A percentile compares a stretch with the other conserved stretches of the same genome.
These are phyloP conservation scores for Spathaspora hagerdaliae DNA, from an alignment of 805 yeast species.

Conservation along the genomic window DNA sequence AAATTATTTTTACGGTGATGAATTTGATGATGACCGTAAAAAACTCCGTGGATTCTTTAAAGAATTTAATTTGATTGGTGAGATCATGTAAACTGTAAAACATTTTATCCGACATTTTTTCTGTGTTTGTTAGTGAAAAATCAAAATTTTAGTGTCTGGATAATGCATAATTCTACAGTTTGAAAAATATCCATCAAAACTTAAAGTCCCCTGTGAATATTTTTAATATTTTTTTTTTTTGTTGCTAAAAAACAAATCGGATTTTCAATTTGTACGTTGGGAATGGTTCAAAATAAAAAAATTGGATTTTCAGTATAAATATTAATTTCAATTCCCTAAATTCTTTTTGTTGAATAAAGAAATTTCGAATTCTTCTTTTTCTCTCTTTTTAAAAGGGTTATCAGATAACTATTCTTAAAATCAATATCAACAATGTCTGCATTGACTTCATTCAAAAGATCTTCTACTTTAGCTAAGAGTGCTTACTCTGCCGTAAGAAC, in stretches of 20 bases:
- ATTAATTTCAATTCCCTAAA: background rate
- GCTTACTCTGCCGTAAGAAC: constrained; percentile 18
- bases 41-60: background rate
- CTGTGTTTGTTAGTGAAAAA: background rate
- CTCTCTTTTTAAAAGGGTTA: background rate
- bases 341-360: background rate
- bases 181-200: too few species aligned
- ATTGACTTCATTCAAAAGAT: constrained; percentile 34
- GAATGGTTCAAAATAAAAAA: too few species aligned
- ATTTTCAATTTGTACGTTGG: too few species aligned
- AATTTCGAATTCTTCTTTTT: background rate
- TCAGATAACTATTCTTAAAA: too few species aligned
- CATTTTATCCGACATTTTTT: background rate
- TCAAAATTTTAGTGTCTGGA: too few species aligned
- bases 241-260: too few species aligned
- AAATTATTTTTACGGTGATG: background rate
- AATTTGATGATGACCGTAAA: background rate
- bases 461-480: constrained; percentile 22
- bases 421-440: constrained; percentile 23
- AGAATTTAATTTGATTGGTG: background rate
- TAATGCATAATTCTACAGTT: too few species aligned
- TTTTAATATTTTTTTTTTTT: too few species aligned
- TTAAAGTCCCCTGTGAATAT: too few species aligned
- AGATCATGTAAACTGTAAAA: background rate
- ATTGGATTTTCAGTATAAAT: background rate